Conservation (phyloP, 23 red algal species). For the Gracilaria gracilis region DNA sequence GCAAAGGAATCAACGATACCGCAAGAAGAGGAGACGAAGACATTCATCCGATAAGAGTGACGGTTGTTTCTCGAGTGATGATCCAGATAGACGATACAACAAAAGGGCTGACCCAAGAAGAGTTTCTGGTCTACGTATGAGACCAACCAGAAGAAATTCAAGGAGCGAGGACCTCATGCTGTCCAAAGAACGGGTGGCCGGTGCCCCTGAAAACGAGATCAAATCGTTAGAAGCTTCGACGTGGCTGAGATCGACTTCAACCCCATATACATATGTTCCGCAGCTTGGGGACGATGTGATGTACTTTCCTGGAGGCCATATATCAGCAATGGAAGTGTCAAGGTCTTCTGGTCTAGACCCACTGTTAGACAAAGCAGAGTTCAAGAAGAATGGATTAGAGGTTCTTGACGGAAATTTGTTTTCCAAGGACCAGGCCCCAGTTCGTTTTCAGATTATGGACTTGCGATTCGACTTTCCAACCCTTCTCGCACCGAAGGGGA, state of each 20-base stretch:
- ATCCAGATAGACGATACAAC: slow-evolving; percentile 6
- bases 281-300: slow-evolving; percentile 80
- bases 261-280: slow-evolving; percentile 82
- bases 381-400: slow-evolving; percentile 18
- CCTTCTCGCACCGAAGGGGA: slow-evolving; percentile 27
- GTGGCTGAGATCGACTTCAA: slow-evolving; percentile 76
- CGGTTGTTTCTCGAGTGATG: slow-evolving; percentile 35
- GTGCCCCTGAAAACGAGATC: background rate
- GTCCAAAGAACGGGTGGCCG: slow-evolving; percentile 13
- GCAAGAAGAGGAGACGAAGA: slow-evolving; percentile 28
- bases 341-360: slow-evolving; percentile 60
- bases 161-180: slow-evolving; percentile 23
- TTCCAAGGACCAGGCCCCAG: slow-evolving; percentile 1
- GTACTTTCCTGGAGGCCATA: slow-evolving; percentile 88
- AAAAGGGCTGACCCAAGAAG: background rate
- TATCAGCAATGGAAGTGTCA: slow-evolving; percentile 61
- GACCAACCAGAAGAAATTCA: slow-evolving; percentile 35
- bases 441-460: slow-evolving; percentile 60
- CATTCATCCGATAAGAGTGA: slow-evolving; percentile 4
- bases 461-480: slow-evolving; percentile 61
- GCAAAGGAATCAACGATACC: slow-evolving; percentile 11
- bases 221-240: slow-evolving; percentile 54
- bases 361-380: slow-evolving; percentile 36
- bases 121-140: background rate
- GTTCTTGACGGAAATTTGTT: slow-evolving; percentile 54